Evolutionary conservation across 306 rosid species (phyloP), one percentile per base, ranked within the genome.

Genomic region (Vachellia pachyceras): DNA sequence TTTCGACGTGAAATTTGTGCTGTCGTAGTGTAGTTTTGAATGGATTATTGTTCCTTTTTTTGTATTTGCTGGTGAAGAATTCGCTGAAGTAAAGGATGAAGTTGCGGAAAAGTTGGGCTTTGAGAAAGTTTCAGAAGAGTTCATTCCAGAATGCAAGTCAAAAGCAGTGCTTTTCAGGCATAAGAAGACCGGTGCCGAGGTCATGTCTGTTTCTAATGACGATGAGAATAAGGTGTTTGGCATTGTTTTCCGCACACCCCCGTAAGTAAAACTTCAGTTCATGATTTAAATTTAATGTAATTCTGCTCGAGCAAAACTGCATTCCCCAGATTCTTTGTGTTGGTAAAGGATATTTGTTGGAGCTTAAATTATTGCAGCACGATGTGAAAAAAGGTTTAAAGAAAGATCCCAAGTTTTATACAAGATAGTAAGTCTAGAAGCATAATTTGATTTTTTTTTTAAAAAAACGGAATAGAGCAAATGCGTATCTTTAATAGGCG

Each of bases 151-250:
- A 85, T 96, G 97, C 81, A 96, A 96, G 76, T 96, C 98, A 42
- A 91, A 86, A 89, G 98, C 94, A 6, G 88, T 84, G 85, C 97
- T 96, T 13, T 90, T 91, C 54, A 80, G 90, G 73, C 99, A 93
- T 73, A 82, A 82, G 44, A 96, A 87, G 90, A 89, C 99, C 0
- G 97, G 99, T 7, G 94, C 99, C 2, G 92, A 93, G 85, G 92
- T 93, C 64, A 90, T 96, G 90, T 92, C 99, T 17, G 91, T 96
- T 72, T 86, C 92, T 20, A 96, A 96, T 80, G 82, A 92, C 44
- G 99, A 96, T 54, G 99, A 96, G 88, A 93, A 96, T 83, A 96
- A 96, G 91, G 99, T 96, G 41, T 96, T 96, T 44, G 99, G 98
- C 73, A 86, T 96, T 64, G 98, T 96, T 76, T 89, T 96, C 78